These are phyloP conservation scores for Scheffersomyces lignosus DNA, from an alignment of 805 yeast genomes.

Conservation along the genomic window DNA sequence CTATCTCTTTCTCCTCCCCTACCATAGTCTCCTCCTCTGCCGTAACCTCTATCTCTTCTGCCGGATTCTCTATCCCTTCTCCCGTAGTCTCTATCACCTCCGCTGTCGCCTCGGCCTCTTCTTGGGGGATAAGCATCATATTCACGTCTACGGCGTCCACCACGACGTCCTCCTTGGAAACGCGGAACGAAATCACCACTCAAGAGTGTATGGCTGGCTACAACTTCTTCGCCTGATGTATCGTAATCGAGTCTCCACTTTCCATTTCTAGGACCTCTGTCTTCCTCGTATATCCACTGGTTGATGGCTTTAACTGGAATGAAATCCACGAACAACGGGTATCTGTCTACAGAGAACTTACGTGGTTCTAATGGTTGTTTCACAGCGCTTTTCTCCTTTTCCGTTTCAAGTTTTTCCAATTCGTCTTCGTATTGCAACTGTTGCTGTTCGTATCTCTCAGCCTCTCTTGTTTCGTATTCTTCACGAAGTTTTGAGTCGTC, in stretches of 20 bases:
- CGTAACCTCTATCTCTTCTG: neutral
- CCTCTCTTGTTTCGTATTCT: constrained; percentile 17
- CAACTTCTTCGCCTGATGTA: constrained; percentile 29
- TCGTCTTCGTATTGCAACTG: constrained; percentile 11
- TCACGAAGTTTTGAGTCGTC: constrained; percentile 19
- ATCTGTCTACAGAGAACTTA: constrained; percentile 16
- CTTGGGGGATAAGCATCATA: too few relatives aligned
- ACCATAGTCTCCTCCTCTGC: constrained; percentile 6
- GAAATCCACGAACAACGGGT: constrained; percentile 39
- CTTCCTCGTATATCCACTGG: constrained; percentile 49
- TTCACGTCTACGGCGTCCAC: constrained; percentile 8
- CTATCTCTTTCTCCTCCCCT: constrained; percentile 1
- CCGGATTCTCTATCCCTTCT: constrained; percentile 1
- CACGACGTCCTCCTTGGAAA: constrained; percentile 6
- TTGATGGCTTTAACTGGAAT: constrained; percentile 47
- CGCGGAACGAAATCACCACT: constrained; percentile 16
- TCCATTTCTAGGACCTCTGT: constrained; percentile 44
- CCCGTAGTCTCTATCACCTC: constrained; percentile 2
- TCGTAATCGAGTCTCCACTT: constrained; percentile 45
- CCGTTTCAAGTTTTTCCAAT: constrained; percentile 14
- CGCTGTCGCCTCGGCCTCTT: constrained; percentile 7
- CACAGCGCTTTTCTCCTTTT: constrained; percentile 6
- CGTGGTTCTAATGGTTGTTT: constrained; percentile 17
- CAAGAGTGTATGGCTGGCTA: constrained; percentile 32
- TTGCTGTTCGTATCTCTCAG: constrained; percentile 17